phyloP scores from a whole-genome alignment of 2,329 filamentous ascomycete species.

The Aspergillus uvarum region DNA sequence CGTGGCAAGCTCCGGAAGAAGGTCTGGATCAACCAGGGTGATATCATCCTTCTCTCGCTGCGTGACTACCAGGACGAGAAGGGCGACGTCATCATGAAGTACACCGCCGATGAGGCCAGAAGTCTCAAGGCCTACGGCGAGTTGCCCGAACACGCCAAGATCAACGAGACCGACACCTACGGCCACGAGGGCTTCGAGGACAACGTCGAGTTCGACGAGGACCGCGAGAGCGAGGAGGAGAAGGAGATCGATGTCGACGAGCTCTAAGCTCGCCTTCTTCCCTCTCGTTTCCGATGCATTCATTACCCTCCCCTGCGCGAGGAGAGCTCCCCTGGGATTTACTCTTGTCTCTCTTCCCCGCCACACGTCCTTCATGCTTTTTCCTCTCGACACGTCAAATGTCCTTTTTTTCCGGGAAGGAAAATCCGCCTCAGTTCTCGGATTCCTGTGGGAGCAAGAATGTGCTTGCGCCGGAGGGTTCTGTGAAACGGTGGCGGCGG shows the following conservation, averaged over 20 bases:
- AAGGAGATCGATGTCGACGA: slow-evolving; percentile 95
- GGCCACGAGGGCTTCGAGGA: slow-evolving; percentile 90
- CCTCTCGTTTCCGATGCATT: slow-evolving; percentile 27
- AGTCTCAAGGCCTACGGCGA: slow-evolving; percentile 96
- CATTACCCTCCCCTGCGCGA: slow-evolving; percentile 32
- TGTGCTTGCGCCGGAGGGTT: slow-evolving; percentile 1
- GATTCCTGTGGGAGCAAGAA: slow-evolving; percentile 7
- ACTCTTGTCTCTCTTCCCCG: slow-evolving; percentile 7
- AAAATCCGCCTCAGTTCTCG: not conserved
- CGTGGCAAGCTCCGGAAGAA: slow-evolving; percentile 99
- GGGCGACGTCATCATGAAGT: slow-evolving; percentile 91
- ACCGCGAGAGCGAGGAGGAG: slow-evolving; percentile 66
- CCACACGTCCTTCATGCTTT: slow-evolving; percentile 19
- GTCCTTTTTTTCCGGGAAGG: slow-evolving; percentile 7
- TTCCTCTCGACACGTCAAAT: slow-evolving; percentile 22
- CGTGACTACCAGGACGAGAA: slow-evolving; percentile 94
- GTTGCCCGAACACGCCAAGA: slow-evolving; percentile 95
- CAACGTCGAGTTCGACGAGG: slow-evolving; percentile 99
- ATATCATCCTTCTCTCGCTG: slow-evolving; percentile 85
- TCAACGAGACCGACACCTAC: slow-evolving; percentile 97
- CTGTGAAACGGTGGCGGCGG: slow-evolving; percentile 5
- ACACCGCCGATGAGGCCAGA: slow-evolving; percentile 92
- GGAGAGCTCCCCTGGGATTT: slow-evolving; percentile 19
- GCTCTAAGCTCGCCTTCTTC: slow-evolving; percentile 61
- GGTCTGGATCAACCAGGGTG: slow-evolving; percentile 99